These are phyloP conservation scores for Claviceps sp. DNA, from an alignment of 2,329 filamentous ascomycete species.

Conservation along the genomic window DNA sequence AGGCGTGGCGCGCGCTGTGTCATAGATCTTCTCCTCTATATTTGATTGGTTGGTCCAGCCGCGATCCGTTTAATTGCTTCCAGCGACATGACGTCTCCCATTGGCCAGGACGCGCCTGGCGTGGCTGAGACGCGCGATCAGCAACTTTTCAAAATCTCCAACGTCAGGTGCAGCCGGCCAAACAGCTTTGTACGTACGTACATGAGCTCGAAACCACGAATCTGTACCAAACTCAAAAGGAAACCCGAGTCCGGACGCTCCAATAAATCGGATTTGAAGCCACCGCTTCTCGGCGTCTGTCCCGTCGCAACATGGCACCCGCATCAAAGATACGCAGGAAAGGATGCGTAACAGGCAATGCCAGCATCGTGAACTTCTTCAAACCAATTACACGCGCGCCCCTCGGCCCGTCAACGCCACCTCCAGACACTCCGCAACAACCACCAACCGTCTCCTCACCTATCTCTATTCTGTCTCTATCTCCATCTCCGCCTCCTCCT, in stretches of 20 bases:
- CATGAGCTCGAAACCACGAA: not conserved
- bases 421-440: not conserved
- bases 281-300: not conserved
- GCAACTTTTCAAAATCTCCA: too few species aligned
- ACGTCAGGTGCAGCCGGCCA: not conserved
- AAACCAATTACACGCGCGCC: slow-evolving; percentile 15
- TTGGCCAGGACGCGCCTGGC: not conserved
- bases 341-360: slow-evolving; percentile 6
- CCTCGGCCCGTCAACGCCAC: slow-evolving; percentile 5
- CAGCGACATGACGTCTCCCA: not conserved
- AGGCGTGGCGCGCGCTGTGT: too few species aligned
- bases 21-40: too few species aligned
- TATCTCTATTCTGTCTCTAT: slow-evolving; percentile 9
- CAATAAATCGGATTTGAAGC: not conserved
- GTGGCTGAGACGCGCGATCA: too few species aligned
- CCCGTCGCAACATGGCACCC: slow-evolving; percentile 7
- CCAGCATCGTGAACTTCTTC: slow-evolving; percentile 26
- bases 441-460: not conserved
- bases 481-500: slow-evolving; percentile 12
- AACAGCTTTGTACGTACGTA: not conserved
- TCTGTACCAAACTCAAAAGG: not conserved
- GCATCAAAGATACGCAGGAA: slow-evolving; percentile 13
- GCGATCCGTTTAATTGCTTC: not conserved
- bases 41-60: too few species aligned
- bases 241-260: not conserved